phyloP scores from a whole-genome alignment of 148 eudicot species.

The Talinum fruticosum region DNA sequence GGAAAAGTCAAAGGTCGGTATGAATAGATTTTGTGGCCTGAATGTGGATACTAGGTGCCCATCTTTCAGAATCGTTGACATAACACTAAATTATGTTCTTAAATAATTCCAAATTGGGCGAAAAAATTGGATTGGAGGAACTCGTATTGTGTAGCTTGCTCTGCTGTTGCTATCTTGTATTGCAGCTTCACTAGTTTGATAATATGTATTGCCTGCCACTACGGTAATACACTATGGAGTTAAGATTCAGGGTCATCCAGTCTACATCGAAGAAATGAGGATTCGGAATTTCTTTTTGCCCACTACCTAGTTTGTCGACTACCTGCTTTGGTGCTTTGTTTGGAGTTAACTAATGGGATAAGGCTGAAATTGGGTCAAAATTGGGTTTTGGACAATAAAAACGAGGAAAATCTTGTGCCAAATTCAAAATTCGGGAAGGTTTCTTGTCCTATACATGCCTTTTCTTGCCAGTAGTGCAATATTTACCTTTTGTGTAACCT shows the following conservation, averaged over 20 bases:
- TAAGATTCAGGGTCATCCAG: too few relatives aligned
- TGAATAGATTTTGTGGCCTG: neutral
- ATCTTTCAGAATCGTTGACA: neutral
- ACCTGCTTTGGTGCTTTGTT: too few relatives aligned
- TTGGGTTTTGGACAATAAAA: too few relatives aligned
- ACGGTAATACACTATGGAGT: neutral
- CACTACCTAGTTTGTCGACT: too few relatives aligned
- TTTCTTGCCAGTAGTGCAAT: too few relatives aligned
- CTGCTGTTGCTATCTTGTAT: neutral
- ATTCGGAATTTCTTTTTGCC: too few relatives aligned
- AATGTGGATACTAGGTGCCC: neutral
- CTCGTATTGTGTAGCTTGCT: neutral
- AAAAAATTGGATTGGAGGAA: neutral
- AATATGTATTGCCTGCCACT: neutral
- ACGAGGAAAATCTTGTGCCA: too few relatives aligned
- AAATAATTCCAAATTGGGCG: neutral
- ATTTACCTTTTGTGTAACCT: neutral
- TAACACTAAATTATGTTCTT: neutral
- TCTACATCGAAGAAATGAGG: too few relatives aligned
- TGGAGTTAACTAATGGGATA: too few relatives aligned
- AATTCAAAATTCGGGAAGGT: neutral
- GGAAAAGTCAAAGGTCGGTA: neutral
- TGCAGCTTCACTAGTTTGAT: neutral
- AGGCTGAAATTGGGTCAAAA: too few relatives aligned
- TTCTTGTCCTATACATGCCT: neutral